Evolutionary conservation across 2,329 filamentous ascomycete species (phyloP).

Genomic region (Cadophora gregata): DNA sequence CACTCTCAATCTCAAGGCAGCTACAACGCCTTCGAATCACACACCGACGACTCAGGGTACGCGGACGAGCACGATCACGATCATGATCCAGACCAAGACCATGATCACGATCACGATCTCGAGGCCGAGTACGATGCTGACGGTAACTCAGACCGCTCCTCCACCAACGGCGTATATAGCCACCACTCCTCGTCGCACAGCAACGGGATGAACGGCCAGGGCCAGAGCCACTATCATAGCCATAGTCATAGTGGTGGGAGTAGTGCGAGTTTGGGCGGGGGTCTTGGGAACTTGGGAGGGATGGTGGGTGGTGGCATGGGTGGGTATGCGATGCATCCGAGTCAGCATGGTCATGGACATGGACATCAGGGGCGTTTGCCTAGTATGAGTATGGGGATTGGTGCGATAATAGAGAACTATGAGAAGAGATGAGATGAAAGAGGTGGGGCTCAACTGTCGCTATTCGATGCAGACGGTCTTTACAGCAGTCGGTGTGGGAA

Average conservation of each 20-base stretch:
- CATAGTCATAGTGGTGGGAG: slow-evolving; percentile 28
- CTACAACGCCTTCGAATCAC: neutral
- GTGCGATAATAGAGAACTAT: slow-evolving; percentile 18
- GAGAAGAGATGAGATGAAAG: neutral
- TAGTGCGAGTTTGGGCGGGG: slow-evolving; percentile 17
- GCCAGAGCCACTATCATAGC: slow-evolving; percentile 12
- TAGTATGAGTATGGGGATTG: slow-evolving; percentile 66
- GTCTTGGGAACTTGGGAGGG: neutral
- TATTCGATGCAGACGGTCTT: neutral
- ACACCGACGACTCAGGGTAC: slow-evolving; percentile 69
- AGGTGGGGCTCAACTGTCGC: neutral
- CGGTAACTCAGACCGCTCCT: slow-evolving; percentile 27
- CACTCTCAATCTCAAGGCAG: slow-evolving; percentile 2
- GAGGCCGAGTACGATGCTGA: slow-evolving; percentile 47
- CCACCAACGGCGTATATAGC: neutral
- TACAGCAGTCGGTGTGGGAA: neutral
- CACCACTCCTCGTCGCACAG: slow-evolving; percentile 4
- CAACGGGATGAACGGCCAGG: neutral
- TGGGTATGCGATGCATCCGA: slow-evolving; percentile 1
- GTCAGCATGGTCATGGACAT: neutral
- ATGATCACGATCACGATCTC: slow-evolving; percentile 46
- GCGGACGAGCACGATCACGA: slow-evolving; percentile 51
- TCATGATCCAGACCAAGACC: neutral
- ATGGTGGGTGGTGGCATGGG: slow-evolving; percentile 12
- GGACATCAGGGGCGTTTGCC: slow-evolving; percentile 51